A percentile compares a stretch with the other conserved stretches of the same genome.
Conservation (phyloP, 2,329 filamentous ascomycete species). For the Claviceps capensis region DNA sequence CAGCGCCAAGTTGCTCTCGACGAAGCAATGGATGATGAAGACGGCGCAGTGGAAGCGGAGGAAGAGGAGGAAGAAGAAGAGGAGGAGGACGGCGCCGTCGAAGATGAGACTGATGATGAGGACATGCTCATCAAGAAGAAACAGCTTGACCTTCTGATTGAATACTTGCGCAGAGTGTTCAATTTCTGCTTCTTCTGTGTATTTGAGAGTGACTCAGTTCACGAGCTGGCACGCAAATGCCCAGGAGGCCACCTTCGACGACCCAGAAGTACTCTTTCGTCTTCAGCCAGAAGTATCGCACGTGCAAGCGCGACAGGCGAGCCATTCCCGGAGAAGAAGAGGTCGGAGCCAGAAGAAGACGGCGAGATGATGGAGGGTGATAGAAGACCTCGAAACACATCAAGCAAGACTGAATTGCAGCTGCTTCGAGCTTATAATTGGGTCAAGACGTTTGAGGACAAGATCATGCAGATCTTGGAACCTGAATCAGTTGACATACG, state of each 20-base stretch:
- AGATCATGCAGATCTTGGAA: conserved; percentile 82
- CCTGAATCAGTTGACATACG: conserved; percentile 75
- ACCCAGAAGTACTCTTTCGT: conserved; percentile 73
- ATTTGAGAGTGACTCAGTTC: conserved; percentile 93
- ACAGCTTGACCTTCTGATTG: conserved; percentile 86
- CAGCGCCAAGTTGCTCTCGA: conserved; percentile 46
- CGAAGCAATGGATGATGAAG: conserved; percentile 48
- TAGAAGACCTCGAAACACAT: conserved; percentile 56
- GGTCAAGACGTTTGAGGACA: conserved; percentile 98
- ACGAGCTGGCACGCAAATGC: conserved; percentile 90
- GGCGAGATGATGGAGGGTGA: conserved; percentile 41
- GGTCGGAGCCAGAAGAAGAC: conserved; percentile 49
- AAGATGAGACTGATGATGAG: conserved; percentile 83
- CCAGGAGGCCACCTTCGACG: conserved; percentile 93
- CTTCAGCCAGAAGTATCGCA: conserved; percentile 71
- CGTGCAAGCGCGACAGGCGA: conserved; percentile 72
- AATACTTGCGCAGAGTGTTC: conserved; percentile 91
- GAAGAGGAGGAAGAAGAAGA: conserved; percentile 59
- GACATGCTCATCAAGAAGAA: conserved; percentile 89
- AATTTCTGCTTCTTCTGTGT: conserved; percentile 99
- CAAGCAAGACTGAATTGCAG: conserved; percentile 75
- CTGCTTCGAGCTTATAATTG: conserved; percentile 93
- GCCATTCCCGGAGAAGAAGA: conserved; percentile 73
- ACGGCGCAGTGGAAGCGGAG: conserved; percentile 57
- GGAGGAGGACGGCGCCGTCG: conserved; percentile 64